Evolutionary conservation across 208 protist genomes (phyloP).

Genomic region (Tritrichomonas foetus): DNA sequence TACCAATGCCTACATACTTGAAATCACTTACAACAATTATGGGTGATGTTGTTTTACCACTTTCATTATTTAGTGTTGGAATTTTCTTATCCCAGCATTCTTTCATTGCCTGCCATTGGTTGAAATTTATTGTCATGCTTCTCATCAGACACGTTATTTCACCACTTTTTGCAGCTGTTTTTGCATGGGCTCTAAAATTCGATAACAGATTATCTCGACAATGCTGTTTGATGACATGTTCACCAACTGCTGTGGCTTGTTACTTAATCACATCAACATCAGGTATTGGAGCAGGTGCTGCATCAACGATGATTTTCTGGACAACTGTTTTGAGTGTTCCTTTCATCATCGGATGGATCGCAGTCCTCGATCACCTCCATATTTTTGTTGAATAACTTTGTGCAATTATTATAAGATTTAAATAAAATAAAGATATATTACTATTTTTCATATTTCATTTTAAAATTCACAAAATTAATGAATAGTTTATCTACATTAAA

Average conservation of each 20-base stretch:
- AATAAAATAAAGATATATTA: neutral
- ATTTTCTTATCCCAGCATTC: neutral
- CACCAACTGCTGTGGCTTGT: neutral
- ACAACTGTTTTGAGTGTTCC: neutral
- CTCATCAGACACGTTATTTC: neutral
- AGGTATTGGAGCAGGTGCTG: neutral
- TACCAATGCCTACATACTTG: neutral
- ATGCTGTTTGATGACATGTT: neutral
- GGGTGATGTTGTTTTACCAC: neutral
- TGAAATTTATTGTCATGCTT: neutral
- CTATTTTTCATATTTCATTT: neutral
- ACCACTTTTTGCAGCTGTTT: neutral
- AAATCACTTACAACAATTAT: neutral
- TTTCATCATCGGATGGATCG: neutral
- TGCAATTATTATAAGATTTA: neutral
- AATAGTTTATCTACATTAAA: too few relatives aligned
- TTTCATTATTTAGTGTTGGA: neutral
- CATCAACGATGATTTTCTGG: constrained; percentile 37
- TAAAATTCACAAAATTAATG: too few relatives aligned
- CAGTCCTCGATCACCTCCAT: neutral
- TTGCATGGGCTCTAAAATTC: neutral
- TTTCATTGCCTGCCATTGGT: neutral
- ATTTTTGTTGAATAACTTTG: neutral
- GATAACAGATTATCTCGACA: neutral
- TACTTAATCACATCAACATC: neutral